These are phyloP conservation scores for Athelia sp. DNA, from an alignment of 1,284 basidiomycete genomes.

Conservation along the genomic window DNA sequence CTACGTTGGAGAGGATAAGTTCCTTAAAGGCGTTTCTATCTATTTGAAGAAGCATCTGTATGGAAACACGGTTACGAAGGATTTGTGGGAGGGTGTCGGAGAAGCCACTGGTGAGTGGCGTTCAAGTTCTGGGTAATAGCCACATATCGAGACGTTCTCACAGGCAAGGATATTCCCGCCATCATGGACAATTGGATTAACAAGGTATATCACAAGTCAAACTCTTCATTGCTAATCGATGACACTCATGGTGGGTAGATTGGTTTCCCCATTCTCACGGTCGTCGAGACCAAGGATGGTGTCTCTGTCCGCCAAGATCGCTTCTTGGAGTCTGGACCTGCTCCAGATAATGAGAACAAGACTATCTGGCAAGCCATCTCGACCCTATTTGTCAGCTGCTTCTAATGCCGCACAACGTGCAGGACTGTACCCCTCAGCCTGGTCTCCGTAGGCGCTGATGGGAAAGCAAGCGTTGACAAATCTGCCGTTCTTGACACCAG, in stretches of 20 bases:
- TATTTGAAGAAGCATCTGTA: slow-evolving; percentile 90
- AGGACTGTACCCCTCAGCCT: slow-evolving; percentile 83
- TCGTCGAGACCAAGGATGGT: slow-evolving; percentile 71
- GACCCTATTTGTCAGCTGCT: background rate
- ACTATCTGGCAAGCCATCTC: slow-evolving; percentile 71
- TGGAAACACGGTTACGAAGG: slow-evolving; percentile 80
- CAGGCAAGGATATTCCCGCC: slow-evolving; percentile 69
- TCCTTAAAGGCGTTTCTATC: slow-evolving; percentile 83
- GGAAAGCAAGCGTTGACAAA: slow-evolving; percentile 60
- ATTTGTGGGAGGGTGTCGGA: slow-evolving; percentile 89
- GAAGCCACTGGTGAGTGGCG: slow-evolving; percentile 57
- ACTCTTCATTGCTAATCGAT: background rate
- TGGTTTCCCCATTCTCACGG: slow-evolving; percentile 86
- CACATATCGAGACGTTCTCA: background rate
- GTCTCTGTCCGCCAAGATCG: slow-evolving; percentile 86
- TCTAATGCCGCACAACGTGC: background rate
- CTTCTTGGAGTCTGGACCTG: slow-evolving; percentile 84
- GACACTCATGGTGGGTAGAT: slow-evolving; percentile 35
- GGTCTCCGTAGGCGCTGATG: slow-evolving; percentile 56
- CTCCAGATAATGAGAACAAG: slow-evolving; percentile 80
- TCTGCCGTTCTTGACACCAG: slow-evolving; percentile 66
- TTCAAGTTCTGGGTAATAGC: background rate
- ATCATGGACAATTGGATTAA: slow-evolving; percentile 94
- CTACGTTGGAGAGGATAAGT: slow-evolving; percentile 86
- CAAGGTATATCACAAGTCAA: slow-evolving; percentile 43